phyloP scores from a whole-genome alignment of 352 stramenopile genomes.

The Plasmopara halstedii region DNA sequence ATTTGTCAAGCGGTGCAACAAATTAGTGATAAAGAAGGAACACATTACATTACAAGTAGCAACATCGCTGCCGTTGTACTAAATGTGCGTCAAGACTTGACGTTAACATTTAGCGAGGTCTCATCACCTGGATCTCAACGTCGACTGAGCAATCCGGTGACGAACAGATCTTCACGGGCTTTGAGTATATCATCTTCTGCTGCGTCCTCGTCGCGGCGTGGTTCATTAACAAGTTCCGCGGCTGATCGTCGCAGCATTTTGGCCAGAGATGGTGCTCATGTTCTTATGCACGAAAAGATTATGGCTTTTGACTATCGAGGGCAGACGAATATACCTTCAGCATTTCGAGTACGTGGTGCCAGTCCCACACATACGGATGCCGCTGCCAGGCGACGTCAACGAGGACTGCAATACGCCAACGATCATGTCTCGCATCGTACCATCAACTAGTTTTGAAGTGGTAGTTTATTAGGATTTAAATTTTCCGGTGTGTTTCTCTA shows the following conservation, averaged over 20 bases:
- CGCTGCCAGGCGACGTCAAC: slow-evolving; percentile 30
- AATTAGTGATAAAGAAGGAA: slow-evolving; percentile 17
- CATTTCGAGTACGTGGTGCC: slow-evolving; percentile 35
- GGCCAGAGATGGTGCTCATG: slow-evolving; percentile 34
- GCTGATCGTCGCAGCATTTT: slow-evolving; percentile 36
- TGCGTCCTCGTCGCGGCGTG: slow-evolving; percentile 6
- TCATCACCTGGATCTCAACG: slow-evolving; percentile 1
- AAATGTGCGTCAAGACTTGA: slow-evolving; percentile 18
- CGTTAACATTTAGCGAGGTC: background rate
- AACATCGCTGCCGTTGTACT: slow-evolving; percentile 38
- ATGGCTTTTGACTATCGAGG: slow-evolving; percentile 31
- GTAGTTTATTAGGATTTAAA: background rate
- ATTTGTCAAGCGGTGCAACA: slow-evolving; percentile 16
- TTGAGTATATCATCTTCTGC: slow-evolving; percentile 7
- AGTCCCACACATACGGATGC: slow-evolving; percentile 22
- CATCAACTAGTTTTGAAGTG: no score
- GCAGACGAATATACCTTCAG: slow-evolving; percentile 15
- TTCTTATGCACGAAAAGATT: slow-evolving; percentile 50
- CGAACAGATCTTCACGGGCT: slow-evolving; percentile 3
- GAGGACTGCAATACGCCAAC: slow-evolving; percentile 25
- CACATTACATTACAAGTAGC: slow-evolving; percentile 23
- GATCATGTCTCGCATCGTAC: slow-evolving; percentile 21
- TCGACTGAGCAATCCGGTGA: background rate
- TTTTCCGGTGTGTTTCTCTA: background rate
- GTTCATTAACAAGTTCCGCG: slow-evolving; percentile 6